Evolutionary conservation across 2,329 filamentous ascomycete genomes (phyloP).

Genomic region (Epichloe sibirici): DNA sequence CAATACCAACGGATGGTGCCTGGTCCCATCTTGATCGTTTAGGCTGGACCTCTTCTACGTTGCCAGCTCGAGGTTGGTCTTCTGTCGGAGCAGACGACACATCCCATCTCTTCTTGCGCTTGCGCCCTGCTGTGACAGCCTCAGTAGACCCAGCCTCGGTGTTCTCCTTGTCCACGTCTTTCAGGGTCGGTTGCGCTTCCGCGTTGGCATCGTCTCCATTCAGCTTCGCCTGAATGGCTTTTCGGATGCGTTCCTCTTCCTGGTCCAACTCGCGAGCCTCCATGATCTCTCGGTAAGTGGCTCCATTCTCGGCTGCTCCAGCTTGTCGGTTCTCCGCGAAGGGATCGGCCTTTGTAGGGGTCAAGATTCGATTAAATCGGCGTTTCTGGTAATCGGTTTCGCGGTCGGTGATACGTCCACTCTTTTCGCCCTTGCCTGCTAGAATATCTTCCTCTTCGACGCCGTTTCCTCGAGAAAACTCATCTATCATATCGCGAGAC

Average conservation of each 20-base stretch:
- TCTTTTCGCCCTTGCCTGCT: conserved; percentile 70
- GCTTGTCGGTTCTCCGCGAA: conserved; percentile 66
- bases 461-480: conserved; percentile 74
- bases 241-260: conserved; percentile 79
- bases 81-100: conserved; percentile 47
- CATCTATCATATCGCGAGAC: conserved; percentile 80
- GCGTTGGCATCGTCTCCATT: conserved; percentile 46
- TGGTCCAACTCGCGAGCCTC: conserved; percentile 78
- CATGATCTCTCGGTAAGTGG: conserved; percentile 86
- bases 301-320: conserved; percentile 55
- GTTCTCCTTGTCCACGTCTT: conserved; percentile 62
- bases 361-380: conserved; percentile 76
- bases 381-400: conserved; percentile 98
- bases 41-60: conserved; percentile 42
- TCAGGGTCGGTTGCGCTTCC: conserved; percentile 65
- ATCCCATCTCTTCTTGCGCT: conserved; percentile 95
- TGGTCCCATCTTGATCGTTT: conserved; percentile 87
- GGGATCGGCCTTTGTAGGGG: conserved; percentile 74
- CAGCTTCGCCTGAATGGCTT: conserved; percentile 63
- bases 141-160: conserved; percentile 57
- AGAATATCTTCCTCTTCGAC: conserved; percentile 90
- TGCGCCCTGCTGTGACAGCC: conserved; percentile 49
- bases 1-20: conserved; percentile 48
- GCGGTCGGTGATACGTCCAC: conserved; percentile 79
- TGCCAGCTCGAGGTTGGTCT: conserved; percentile 35